Evolutionary conservation across 2,329 filamentous ascomycete genomes (phyloP), one percentile per base, ranked within the genome.

Genomic region (Fusarium hostae): DNA sequence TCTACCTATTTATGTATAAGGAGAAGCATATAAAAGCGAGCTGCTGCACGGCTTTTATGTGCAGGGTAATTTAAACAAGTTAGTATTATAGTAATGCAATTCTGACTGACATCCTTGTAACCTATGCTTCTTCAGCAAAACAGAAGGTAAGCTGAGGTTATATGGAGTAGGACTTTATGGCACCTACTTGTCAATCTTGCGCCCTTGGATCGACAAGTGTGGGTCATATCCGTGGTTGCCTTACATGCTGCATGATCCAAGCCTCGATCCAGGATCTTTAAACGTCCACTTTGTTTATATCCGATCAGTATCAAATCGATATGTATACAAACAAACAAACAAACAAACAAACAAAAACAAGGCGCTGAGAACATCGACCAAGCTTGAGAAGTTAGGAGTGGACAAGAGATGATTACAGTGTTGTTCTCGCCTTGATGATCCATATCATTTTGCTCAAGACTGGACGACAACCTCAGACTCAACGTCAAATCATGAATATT

Each of bases 191-290:
- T 35, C 18, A 32, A 41, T 47, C 47, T 57, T 55, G 22, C 72
- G 74, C 74, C 74, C 54, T 76, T 75, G 13, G n/a, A 67, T 76
- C 60, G 58, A 75, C 72, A 74, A 15, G 39, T 66, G 59, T 60
- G 57, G 70, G 54, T 26, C 63, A 34, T 56, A 12, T 37, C 41
- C 16, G 39, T 39, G 16, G 43, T 50, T 66, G 50, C 50, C 60
- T 66, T 35, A 54, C 63, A 48, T 32, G 44, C 51, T 40, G 22
- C 55, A 35, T 52, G 13, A 26, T 35, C 55, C 35, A 40, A 54
- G 62, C 62, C 58, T 63, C 52, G 32, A 54, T 65, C 41, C 30
- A 32, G 26, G 8, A 57, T 45, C n/a, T 39, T 40, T 34, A 44
- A 58, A 26, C 26, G 35, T 47, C 28, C 39, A 57, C 22, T 39